Conservation (phyloP, 192 early-diverging fungal genomes). For the Dissophora globulifera region DNA sequence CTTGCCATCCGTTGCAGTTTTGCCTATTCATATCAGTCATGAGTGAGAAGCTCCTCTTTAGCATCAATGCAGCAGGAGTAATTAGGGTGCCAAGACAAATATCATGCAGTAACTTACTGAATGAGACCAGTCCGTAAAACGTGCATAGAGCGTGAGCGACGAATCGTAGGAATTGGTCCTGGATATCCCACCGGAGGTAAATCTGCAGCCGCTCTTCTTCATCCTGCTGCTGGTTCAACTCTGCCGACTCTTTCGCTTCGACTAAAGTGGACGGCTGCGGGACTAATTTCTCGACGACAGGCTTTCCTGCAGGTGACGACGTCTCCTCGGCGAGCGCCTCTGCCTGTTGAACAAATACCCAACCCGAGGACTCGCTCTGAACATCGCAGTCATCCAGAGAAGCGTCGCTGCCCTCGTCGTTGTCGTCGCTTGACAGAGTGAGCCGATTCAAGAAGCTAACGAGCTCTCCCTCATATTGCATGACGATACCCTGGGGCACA, state of each 20-base stretch:
- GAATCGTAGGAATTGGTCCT: slow-evolving; percentile 61
- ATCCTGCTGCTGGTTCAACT: neutral
- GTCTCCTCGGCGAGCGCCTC: neutral
- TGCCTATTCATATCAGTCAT: too few species aligned
- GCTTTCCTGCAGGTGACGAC: neutral
- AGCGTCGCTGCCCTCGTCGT: neutral
- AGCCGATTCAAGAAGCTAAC: slow-evolving; percentile 56
- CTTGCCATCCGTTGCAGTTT: slow-evolving; percentile 44
- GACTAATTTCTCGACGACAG: neutral
- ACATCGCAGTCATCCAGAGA: neutral
- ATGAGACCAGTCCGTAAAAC: slow-evolving; percentile 58
- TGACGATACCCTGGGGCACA: slow-evolving; percentile 60
- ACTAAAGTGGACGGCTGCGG: too few species aligned
- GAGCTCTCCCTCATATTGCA: slow-evolving; percentile 58
- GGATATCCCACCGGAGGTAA: slow-evolving; percentile 58
- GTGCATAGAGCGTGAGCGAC: slow-evolving; percentile 59
- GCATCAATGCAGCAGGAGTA: neutral
- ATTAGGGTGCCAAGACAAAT: too few species aligned
- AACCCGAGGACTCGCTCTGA: neutral
- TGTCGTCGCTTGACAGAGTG: slow-evolving; percentile 21
- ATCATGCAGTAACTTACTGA: slow-evolving; percentile 58
- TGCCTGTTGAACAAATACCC: slow-evolving; percentile 27
- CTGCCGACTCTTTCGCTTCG: too few species aligned
- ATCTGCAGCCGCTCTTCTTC: slow-evolving; percentile 16
- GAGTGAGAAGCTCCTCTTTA: neutral